Evolutionary conservation across 2,329 filamentous ascomycete species (phyloP).

Genomic region (Cercospora canescens): DNA sequence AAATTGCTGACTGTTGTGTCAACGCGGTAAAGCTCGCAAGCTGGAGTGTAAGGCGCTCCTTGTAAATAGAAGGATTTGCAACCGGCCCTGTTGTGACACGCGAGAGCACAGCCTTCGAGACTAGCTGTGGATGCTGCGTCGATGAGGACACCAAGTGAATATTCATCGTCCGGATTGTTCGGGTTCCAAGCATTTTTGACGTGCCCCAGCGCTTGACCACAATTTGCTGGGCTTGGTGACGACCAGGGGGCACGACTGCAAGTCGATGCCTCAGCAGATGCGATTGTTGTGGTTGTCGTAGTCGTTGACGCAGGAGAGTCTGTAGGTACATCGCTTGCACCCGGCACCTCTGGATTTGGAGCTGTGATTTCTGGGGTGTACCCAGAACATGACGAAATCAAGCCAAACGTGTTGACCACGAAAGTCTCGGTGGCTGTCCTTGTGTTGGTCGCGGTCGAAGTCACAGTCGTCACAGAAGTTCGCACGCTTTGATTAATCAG

Average conservation of each 20-base stretch:
- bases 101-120: not conserved
- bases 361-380: not conserved
- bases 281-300: not conserved
- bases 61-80: not conserved
- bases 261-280: not conserved
- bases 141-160: not conserved
- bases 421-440: not conserved
- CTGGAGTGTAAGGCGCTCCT: not conserved
- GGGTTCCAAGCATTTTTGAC: not conserved
- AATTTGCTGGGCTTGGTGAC: not conserved
- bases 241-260: not conserved
- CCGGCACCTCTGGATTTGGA: not conserved
- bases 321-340: not conserved
- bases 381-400: not conserved
- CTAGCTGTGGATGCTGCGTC: not conserved
- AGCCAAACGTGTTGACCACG: not conserved
- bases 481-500: not conserved
- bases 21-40: not conserved
- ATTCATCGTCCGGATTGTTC: not conserved
- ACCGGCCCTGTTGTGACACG: not conserved
- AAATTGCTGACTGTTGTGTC: not conserved
- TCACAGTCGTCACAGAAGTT: not conserved
- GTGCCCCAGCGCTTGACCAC: not conserved
- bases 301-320: not conserved
- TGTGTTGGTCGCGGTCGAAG: not conserved